phyloP scores from a whole-genome alignment of 2,329 filamentous ascomycete genomes.

The Mariannaea elegans region DNA sequence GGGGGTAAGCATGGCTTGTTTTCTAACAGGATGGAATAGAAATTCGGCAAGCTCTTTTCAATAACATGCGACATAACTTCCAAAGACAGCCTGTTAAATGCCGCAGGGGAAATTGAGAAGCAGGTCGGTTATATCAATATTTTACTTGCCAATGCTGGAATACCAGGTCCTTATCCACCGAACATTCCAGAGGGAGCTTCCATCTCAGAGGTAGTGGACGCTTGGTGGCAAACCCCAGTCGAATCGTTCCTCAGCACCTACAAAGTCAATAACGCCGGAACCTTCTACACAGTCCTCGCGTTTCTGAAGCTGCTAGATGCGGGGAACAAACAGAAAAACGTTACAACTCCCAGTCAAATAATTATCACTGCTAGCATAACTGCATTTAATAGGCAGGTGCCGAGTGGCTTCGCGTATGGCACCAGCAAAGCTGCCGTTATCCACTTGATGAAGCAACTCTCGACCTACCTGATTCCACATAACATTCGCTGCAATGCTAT shows the following conservation, averaged over 20 bases:
- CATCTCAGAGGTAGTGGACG: neutral
- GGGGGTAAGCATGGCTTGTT: too few species aligned
- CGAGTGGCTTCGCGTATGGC: neutral
- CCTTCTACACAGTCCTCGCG: neutral
- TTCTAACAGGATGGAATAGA: neutral
- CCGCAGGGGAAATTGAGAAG: neutral
- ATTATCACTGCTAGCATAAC: neutral
- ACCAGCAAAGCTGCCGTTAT: neutral
- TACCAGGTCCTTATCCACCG: neutral
- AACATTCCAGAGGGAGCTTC: neutral
- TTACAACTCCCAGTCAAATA: neutral
- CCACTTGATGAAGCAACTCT: conserved; percentile 3
- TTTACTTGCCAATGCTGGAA: neutral
- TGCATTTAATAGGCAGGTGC: conserved; percentile 2
- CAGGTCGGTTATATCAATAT: neutral
- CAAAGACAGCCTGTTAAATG: neutral
- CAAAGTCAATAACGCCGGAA: neutral
- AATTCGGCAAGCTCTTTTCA: neutral
- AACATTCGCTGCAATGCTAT: conserved; percentile 1
- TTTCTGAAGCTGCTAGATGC: neutral
- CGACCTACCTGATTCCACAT: neutral
- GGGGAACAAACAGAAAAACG: neutral
- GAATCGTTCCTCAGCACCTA: neutral
- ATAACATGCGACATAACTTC: neutral
- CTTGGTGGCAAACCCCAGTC: neutral